Evolutionary conservation across 805 yeast genomes (phyloP).

Genomic region (Clavispora vitiphila): DNA sequence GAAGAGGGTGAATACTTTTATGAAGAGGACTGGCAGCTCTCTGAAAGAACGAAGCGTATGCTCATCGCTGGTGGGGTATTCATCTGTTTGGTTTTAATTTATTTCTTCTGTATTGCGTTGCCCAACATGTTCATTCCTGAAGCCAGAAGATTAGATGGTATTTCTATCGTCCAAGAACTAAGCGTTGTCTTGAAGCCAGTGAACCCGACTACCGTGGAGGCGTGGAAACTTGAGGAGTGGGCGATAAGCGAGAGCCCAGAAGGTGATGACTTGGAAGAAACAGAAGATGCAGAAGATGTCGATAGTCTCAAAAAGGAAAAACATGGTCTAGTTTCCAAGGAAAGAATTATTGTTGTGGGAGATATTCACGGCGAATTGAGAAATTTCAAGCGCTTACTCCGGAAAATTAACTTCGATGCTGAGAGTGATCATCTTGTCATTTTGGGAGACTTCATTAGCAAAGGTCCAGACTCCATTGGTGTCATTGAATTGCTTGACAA

Average conservation of each 20-base stretch:
- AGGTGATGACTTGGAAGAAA: slow-evolving; percentile 1
- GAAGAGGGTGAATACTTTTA: slow-evolving; percentile 4
- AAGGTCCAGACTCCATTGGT: slow-evolving; percentile 71
- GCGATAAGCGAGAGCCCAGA: slow-evolving; percentile 3
- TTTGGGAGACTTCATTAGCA: slow-evolving; percentile 80
- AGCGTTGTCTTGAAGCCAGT: slow-evolving; percentile 24
- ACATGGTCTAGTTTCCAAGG: slow-evolving; percentile 13
- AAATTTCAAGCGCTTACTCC: slow-evolving; percentile 50
- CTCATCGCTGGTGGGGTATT: slow-evolving; percentile 5
- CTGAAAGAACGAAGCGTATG: slow-evolving; percentile 4
- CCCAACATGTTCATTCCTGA: slow-evolving; percentile 34
- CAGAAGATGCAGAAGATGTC: neutral
- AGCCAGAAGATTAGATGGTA: slow-evolving; percentile 20
- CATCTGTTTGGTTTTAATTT: slow-evolving; percentile 15
- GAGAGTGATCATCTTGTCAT: slow-evolving; percentile 57
- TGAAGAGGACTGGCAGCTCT: slow-evolving; percentile 7
- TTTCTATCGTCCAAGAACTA: slow-evolving; percentile 22
- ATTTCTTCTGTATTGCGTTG: slow-evolving; percentile 27
- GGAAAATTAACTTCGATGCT: slow-evolving; percentile 42
- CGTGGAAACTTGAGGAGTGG: slow-evolving; percentile 1
- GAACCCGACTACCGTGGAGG: slow-evolving; percentile 5
- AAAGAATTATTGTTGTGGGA: slow-evolving; percentile 67
- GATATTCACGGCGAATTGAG: slow-evolving; percentile 81
- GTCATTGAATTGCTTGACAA: slow-evolving; percentile 56
- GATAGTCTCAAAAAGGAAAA: neutral